Evolutionary conservation across 495 filamentous ascomycete genomes (phyloP).

Genomic region (Xylaria scruposa): DNA sequence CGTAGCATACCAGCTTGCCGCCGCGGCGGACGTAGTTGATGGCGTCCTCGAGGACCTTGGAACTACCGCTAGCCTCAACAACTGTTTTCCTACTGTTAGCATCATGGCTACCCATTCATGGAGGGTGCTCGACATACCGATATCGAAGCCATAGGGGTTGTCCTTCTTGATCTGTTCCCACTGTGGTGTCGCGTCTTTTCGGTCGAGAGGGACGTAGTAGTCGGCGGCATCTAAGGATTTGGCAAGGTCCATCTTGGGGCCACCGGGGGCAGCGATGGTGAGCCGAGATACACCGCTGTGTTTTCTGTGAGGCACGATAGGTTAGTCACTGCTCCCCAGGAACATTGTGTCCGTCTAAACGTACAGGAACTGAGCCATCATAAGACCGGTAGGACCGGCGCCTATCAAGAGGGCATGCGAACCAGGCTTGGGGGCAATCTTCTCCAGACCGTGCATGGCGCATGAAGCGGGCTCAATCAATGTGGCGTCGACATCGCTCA

Average conservation of each 20-base stretch:
- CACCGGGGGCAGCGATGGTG: constrained; percentile 69
- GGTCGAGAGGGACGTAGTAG: constrained; percentile 66
- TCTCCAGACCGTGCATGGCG: constrained; percentile 73
- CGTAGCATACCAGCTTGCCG: constrained; percentile 72
- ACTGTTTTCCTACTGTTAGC: constrained; percentile 37
- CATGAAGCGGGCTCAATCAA: constrained; percentile 76
- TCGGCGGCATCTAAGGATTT: constrained; percentile 71
- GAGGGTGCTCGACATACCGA: constrained; percentile 53
- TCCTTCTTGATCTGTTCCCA: constrained; percentile 67
- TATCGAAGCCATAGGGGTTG: constrained; percentile 76
- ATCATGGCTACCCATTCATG: constrained; percentile 28
- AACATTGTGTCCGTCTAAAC: not conserved
- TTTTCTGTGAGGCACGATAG: constrained; percentile 29
- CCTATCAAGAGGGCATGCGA: constrained; percentile 72
- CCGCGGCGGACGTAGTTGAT: constrained; percentile 73
- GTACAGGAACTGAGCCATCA: constrained; percentile 46
- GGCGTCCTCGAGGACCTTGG: constrained; percentile 71
- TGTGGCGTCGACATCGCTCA: constrained; percentile 74
- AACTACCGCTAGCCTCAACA: constrained; percentile 65
- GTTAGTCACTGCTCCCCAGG: constrained; percentile 1
- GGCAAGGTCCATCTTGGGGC: constrained; percentile 73
- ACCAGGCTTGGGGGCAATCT: constrained; percentile 72
- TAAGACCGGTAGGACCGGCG: constrained; percentile 70
- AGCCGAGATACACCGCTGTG: constrained; percentile 70
- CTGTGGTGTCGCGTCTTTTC: constrained; percentile 60